Evolutionary conservation across 257 asterid genomes (phyloP), one percentile per base, ranked within the genome.

Genomic region (Ajuga chamaepitys): DNA sequence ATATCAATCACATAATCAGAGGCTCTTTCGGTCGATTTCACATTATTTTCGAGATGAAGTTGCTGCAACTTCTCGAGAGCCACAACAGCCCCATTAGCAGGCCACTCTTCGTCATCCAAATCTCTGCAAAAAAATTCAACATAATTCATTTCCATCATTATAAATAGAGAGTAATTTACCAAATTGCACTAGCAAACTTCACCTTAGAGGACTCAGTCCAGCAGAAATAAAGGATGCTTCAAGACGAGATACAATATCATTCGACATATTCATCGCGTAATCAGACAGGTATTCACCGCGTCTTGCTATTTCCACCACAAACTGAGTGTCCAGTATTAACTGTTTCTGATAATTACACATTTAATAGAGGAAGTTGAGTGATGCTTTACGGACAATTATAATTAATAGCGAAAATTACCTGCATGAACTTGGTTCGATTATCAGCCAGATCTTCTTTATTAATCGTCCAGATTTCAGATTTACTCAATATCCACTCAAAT

Each of bases 231-330:
- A 70, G 41, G 71, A 55, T 7, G 78, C 68, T 52, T 80, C 79
- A 8, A 79, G 52, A 10, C 67, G 68, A 77, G 80, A 65, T 37
- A 67, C 13, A 21, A 67, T 80, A 48, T 76, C 67, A 48, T 55
- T 8, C 8, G 78, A 79, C 52, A 58, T 44, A 3, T 53, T 34
- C 66, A 34, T 46, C 4, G 66, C 65, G 2, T 78, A 72, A 10
- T 78, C 83, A 0, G 91, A 78, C 25, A 85, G 48, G 77, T 72
- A 85, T 17, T 81, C 86, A 16, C 88, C 89, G 5, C 63, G 42
- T 72, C 83, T 82, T 45, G 89, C 94, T 46, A 81, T 78, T 71
- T 85, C 94, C 67, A 83, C 86, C 78, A 89, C 75, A 64, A 89
- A 89, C 54, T 83, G 86, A 3, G 75, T 55, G 74, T 89, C 91